phyloP scores from a whole-genome alignment of 2,329 filamentous ascomycete genomes.

The Elsinoe necatrix region DNA sequence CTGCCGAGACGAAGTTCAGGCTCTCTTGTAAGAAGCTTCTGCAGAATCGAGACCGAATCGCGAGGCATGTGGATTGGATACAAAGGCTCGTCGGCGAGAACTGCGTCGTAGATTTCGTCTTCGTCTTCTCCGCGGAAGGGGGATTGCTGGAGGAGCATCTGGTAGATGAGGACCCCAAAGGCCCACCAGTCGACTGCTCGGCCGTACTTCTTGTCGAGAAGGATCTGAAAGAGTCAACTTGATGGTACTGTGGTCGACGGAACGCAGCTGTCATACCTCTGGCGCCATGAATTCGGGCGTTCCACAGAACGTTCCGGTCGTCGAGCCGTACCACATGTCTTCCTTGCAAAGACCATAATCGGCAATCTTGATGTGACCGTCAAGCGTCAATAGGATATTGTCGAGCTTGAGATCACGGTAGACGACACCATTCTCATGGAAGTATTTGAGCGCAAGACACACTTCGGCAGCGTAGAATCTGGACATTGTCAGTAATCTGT shows the following conservation, averaged over 20 bases:
- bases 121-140: constrained; percentile 98
- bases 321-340: constrained; percentile 98
- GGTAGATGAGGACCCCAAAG: constrained; percentile 96
- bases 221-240: constrained; percentile 53
- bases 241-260: constrained; percentile 23
- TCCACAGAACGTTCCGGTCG: constrained; percentile 95
- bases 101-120: constrained; percentile 98
- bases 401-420: constrained; percentile 77
- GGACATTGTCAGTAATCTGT: constrained; percentile 20
- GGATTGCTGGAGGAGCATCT: constrained; percentile 98
- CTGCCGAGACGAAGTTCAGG: constrained; percentile 87
- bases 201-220: constrained; percentile 96
- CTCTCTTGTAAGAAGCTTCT: constrained; percentile 93
- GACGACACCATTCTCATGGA: constrained; percentile 98
- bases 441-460: constrained; percentile 94
- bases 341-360: constrained; percentile 99
- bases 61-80: constrained; percentile 99
- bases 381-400: constrained; percentile 86
- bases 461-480: constrained; percentile 97
- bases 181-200: constrained; percentile 99
- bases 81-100: constrained; percentile 90
- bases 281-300: constrained; percentile 99
- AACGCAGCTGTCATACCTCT: constrained; percentile 53
- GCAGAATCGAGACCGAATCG: constrained; percentile 92
- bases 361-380: constrained; percentile 96